These are phyloP conservation scores for Debaryomyces sp. DNA, from an alignment of 1,139 yeast species.

Conservation along the genomic window DNA sequence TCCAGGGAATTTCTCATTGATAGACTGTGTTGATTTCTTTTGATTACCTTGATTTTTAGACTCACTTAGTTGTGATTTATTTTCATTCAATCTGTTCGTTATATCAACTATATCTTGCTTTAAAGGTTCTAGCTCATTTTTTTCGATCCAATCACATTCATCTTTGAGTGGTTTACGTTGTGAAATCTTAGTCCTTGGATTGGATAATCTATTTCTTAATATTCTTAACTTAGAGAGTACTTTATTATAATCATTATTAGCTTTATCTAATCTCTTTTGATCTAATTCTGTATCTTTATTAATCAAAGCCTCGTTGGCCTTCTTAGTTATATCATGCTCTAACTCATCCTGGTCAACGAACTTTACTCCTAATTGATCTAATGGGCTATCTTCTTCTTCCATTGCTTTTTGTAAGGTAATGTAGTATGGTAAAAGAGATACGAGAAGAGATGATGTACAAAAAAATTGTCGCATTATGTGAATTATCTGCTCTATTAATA, in stretches of 20 bases:
- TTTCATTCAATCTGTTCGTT: constrained; percentile 48
- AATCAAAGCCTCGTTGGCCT: constrained; percentile 66
- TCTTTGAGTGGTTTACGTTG: constrained; percentile 56
- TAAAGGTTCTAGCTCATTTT: constrained; percentile 55
- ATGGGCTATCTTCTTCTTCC: constrained; percentile 18
- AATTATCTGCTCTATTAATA: background rate
- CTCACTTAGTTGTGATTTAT: constrained; percentile 23
- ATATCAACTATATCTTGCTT: constrained; percentile 70
- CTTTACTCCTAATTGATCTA: constrained; percentile 36
- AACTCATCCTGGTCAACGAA: constrained; percentile 76
- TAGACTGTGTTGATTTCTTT: constrained; percentile 6
- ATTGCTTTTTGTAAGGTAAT: background rate
- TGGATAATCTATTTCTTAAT: constrained; percentile 51
- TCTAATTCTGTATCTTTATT: constrained; percentile 75
- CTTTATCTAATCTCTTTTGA: constrained; percentile 68
- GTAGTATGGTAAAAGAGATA: background rate
- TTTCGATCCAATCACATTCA: constrained; percentile 57
- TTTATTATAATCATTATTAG: constrained; percentile 50
- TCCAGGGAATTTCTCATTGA: constrained; percentile 47
- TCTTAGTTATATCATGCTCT: constrained; percentile 68
- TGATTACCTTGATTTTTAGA: constrained; percentile 3
- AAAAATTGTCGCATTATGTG: constrained; percentile 1
- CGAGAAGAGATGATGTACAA: background rate
- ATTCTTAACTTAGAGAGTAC: constrained; percentile 44
- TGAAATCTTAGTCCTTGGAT: constrained; percentile 66